These are phyloP conservation scores for Elaeagnus macrophylla DNA, from an alignment of 306 rosid species.

Conservation along the genomic window DNA sequence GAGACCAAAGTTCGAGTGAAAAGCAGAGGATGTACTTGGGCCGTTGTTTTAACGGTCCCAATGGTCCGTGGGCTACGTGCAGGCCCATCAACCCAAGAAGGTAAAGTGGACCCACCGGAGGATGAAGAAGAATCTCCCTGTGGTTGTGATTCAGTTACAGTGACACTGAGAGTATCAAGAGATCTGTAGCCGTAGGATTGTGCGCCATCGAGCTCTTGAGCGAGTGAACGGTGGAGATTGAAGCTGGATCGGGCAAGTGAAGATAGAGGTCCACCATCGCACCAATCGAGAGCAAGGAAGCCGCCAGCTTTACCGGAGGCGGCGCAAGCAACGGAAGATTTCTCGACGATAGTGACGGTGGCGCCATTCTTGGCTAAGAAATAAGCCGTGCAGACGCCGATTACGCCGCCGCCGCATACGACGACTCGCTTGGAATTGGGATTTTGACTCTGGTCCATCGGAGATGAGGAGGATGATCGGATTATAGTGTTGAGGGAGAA, in stretches of 20 bases:
- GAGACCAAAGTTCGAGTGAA: conserved; percentile 48
- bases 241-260: conserved; percentile 69
- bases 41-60: conserved; percentile 61
- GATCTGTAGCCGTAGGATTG: conserved; percentile 75
- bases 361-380: conserved; percentile 75
- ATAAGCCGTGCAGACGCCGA: conserved; percentile 80
- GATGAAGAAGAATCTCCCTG: not conserved
- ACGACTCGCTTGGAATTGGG: conserved; percentile 34
- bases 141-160: conserved; percentile 34
- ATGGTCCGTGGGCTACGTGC: conserved; percentile 34
- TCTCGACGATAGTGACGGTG: conserved; percentile 67
- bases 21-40: conserved; percentile 80
- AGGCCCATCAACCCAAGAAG: conserved; percentile 71
- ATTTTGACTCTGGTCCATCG: conserved; percentile 40
- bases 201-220: conserved; percentile 58
- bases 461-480: conserved; percentile 8
- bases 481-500: not conserved
- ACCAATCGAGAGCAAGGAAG: conserved; percentile 86
- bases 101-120: conserved; percentile 22
- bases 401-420: conserved; percentile 84
- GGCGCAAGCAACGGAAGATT: conserved; percentile 72
- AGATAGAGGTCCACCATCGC: conserved; percentile 60
- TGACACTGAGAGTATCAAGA: conserved; percentile 58
- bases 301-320: conserved; percentile 95
- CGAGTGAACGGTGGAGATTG: conserved; percentile 71